Conservation (phyloP, 345 rosid species). For the Camelina sativa region DNA sequence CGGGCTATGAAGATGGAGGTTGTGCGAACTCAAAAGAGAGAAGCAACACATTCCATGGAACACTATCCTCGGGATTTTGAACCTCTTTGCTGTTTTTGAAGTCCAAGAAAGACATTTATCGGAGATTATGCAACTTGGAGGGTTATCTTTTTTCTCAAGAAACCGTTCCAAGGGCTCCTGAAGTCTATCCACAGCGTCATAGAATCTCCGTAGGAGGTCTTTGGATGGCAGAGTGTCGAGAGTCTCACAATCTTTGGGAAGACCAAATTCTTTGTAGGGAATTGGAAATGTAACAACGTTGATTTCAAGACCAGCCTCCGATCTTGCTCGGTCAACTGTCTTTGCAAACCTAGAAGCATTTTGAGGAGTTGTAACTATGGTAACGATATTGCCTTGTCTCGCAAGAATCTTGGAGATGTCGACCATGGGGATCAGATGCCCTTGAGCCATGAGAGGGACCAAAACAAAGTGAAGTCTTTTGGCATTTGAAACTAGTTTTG, state of each 20-base stretch:
- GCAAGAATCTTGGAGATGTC: slow-evolving; percentile 73
- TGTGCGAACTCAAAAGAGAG: slow-evolving; percentile 62
- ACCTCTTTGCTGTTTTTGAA: slow-evolving; percentile 49
- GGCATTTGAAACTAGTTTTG: slow-evolving; percentile 41
- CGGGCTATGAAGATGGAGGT: slow-evolving; percentile 48
- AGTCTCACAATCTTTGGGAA: slow-evolving; percentile 72
- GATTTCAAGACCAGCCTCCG: slow-evolving; percentile 44
- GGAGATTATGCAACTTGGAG: slow-evolving; percentile 76
- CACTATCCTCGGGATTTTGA: slow-evolving; percentile 72
- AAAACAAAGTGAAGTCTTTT: slow-evolving; percentile 63
- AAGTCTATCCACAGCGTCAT: slow-evolving; percentile 51
- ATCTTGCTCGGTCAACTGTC: slow-evolving; percentile 45
- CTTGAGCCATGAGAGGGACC: slow-evolving; percentile 81
- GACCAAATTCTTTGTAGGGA: slow-evolving; percentile 65
- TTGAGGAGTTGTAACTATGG: slow-evolving; percentile 69
- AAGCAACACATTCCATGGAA: slow-evolving; percentile 83
- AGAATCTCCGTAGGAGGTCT: slow-evolving; percentile 58
- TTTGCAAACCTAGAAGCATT: slow-evolving; percentile 62
- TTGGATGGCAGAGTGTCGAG: slow-evolving; percentile 71
- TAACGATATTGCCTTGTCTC: slow-evolving; percentile 55
- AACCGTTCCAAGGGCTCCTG: slow-evolving; percentile 62
- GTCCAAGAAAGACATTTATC: slow-evolving; percentile 81
- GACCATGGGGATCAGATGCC: slow-evolving; percentile 79
- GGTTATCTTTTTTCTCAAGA: slow-evolving; percentile 46
- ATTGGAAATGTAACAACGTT: slow-evolving; percentile 55